phyloP scores from a whole-genome alignment of 208 protist genomes.

The Angomonas deanei region DNA sequence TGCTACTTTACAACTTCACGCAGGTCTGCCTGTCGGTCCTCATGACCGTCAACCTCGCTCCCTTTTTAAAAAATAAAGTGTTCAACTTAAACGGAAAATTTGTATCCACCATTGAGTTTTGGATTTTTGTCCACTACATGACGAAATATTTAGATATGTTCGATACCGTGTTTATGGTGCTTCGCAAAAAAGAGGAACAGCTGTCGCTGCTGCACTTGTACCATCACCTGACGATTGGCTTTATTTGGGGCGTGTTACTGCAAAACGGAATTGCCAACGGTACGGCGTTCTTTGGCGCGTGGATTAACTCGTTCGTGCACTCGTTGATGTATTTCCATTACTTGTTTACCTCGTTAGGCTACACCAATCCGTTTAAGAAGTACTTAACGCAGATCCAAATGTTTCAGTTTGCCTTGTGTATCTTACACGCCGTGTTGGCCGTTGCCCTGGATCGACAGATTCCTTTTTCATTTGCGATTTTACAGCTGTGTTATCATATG shows the following conservation, averaged over 20 bases:
- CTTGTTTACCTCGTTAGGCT: constrained; percentile 78
- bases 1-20: constrained; percentile 81
- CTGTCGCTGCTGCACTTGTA: constrained; percentile 88
- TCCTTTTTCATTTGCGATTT: constrained; percentile 38
- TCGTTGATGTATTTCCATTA: constrained; percentile 92
- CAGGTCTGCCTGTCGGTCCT: constrained; percentile 72
- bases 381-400: constrained; percentile 86
- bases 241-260: constrained; percentile 85
- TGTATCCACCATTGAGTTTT: constrained; percentile 62
- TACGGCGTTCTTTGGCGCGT: constrained; percentile 82
- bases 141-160: constrained; percentile 89
- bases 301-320: constrained; percentile 89
- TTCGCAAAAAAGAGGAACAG: constrained; percentile 82
- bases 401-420: constrained; percentile 79
- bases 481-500: constrained; percentile 84
- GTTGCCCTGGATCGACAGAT: constrained; percentile 55
- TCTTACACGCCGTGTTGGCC: constrained; percentile 73
- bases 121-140: constrained; percentile 84
- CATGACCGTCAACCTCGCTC: constrained; percentile 69
- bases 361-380: constrained; percentile 82
- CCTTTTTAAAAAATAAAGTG: constrained; percentile 37
- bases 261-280: constrained; percentile 82
- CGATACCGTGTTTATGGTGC: constrained; percentile 89
- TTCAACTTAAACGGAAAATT: constrained; percentile 81
- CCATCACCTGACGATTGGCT: constrained; percentile 85